phyloP scores from a whole-genome alignment of 148 eudicot species.

The Fallopia convolvulus region DNA sequence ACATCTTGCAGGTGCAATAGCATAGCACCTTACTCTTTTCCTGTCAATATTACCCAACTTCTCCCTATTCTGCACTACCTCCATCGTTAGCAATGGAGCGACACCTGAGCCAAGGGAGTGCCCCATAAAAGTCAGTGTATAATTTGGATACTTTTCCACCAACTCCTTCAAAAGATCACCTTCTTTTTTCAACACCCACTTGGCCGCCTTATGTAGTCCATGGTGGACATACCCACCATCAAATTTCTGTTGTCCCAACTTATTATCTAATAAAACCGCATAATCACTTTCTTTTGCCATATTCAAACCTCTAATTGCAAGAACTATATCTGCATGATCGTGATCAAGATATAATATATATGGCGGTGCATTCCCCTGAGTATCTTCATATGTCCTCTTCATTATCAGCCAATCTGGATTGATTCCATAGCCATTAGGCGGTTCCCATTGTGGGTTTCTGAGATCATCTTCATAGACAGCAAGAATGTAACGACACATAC shows the following conservation, averaged over 20 bases:
- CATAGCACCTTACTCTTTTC: conserved; percentile 75
- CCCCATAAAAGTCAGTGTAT: conserved; percentile 75
- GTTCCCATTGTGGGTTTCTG: conserved; percentile 59
- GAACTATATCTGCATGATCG: conserved; percentile 66
- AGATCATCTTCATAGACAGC: conserved; percentile 89
- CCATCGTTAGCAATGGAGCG: conserved; percentile 70
- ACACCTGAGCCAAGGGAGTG: conserved; percentile 98
- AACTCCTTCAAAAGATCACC: conserved; percentile 55
- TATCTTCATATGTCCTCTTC: conserved; percentile 58
- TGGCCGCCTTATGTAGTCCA: conserved; percentile 78
- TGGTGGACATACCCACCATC: conserved; percentile 98
- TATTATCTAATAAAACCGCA: conserved; percentile 76
- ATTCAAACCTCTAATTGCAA: conserved; percentile 83
- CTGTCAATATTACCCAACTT: conserved; percentile 62
- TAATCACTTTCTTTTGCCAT: conserved; percentile 85
- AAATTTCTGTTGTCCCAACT: conserved; percentile 73
- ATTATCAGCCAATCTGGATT: conserved; percentile 43
- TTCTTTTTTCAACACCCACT: conserved; percentile 63
- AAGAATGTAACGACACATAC: conserved; percentile 69
- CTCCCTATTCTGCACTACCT: conserved; percentile 59
- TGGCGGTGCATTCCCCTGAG: conserved; percentile 61
- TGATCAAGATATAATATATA: conserved; percentile 79
- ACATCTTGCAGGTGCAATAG: conserved; percentile 95
- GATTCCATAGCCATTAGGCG: conserved; percentile 80
- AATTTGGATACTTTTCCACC: conserved; percentile 54